Base-by-base conservation (phyloP, 2,329 filamentous ascomycete genomes). In the Hymenoscyphus albidus region DNA sequence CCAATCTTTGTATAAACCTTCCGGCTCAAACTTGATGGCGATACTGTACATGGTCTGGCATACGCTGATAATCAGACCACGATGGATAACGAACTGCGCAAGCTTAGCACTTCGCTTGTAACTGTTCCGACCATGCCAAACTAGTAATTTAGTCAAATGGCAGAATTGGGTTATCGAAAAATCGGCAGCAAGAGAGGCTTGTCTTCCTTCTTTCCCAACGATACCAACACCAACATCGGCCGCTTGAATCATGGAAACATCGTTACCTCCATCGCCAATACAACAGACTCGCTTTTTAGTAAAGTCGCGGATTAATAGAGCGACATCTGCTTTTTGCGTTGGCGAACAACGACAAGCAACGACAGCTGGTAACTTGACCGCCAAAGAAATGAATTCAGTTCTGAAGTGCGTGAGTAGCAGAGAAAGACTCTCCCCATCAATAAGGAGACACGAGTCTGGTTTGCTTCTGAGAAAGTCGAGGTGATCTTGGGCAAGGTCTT, bases 41-140 rank as follows among this genome's bases (percentile, higher is more conserved):
- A 98, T 96, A 76, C 91, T 96, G 81, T 94, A 99, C 83, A 99
- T 93, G 0, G 95, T 98, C 79, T 99, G 95, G 73, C 93, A 97
- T 35, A 98, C 93, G 62, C 87, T 89, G 74, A 99, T 96, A 73
- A 99, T 97, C 56, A 99, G 81, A 60, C 95, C 95, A 73, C 95
- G 90, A 76, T 99, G 96, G 72, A 99, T 99, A 72, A 99, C 94
- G 77, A 99, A 99, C 76, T 98, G 96, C 0, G 92, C 93, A 31
- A 99, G 85, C 79, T 99, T 99, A 35, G 95, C 95, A 65, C 88
- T 92, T 57, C 96, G 87, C 78, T 98, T 98, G 82, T 99, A 99
- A 71, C 89, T 94, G 79, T 99, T 99, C 39, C 96, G 88, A 0
- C 95, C 95, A 76, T 99, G 96, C 95, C 96, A 99, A 44, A 99